Percentiles rank a stretch among this genome's conserved stretches.
Evolutionary conservation across 257 asterid genomes (phyloP).

Genomic region (Solanum lignicaule): DNA sequence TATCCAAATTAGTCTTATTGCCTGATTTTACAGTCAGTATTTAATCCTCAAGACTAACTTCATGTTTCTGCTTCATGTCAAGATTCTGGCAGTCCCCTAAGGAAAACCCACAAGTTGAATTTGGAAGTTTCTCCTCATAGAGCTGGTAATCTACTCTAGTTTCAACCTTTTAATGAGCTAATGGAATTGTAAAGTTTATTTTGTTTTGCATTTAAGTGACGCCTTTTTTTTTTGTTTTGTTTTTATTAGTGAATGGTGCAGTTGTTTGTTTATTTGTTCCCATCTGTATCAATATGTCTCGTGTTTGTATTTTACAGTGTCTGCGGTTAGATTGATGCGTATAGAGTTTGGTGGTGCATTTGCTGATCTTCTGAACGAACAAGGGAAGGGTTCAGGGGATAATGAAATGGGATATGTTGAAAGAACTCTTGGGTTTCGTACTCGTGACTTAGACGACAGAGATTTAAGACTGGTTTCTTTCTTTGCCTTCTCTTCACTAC

Average conservation of each 20-base stretch:
- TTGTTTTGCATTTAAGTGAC: neutral
- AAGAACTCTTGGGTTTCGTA: constrained; percentile 85
- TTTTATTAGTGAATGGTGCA: neutral
- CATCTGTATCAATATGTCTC: neutral
- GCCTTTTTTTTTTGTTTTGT: neutral
- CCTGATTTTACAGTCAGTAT: neutral
- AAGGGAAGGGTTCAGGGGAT: constrained; percentile 86
- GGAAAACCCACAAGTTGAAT: constrained; percentile 39
- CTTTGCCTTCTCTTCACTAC: neutral
- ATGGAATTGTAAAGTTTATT: neutral
- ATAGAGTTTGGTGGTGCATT: constrained; percentile 89
- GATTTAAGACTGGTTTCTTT: constrained; percentile 70
- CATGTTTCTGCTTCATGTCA: neutral
- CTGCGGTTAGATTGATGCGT: constrained; percentile 96
- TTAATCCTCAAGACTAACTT: neutral
- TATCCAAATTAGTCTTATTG: neutral
- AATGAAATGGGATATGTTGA: constrained; percentile 94
- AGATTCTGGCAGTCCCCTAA: constrained; percentile 28
- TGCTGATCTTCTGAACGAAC: constrained; percentile 88
- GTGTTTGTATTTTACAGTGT: constrained; percentile 24
- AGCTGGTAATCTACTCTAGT: constrained; percentile 49
- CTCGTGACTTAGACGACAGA: constrained; percentile 77
- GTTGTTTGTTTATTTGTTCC: neutral
- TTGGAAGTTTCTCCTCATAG: constrained; percentile 87
- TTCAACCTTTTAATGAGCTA: neutral